Conservation (phyloP, 2,329 filamentous ascomycete species). For the Aspergillus thermomutatus region DNA sequence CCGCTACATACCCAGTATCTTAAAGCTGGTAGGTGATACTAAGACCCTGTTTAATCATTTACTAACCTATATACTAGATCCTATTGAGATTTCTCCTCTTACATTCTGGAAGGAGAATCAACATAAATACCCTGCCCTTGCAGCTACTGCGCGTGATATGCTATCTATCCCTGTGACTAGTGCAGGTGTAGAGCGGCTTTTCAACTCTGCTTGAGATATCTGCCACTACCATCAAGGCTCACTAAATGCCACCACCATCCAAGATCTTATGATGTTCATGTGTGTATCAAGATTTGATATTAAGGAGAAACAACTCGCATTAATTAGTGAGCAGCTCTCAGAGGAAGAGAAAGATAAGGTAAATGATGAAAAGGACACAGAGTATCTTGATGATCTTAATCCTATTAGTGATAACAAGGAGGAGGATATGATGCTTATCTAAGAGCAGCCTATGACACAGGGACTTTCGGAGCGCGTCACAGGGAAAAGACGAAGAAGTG, state of each 20-base stretch:
- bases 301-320: neutral
- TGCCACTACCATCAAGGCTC: too few relatives aligned
- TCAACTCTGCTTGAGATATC: constrained; percentile 3
- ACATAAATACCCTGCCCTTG: neutral
- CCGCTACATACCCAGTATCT: too few relatives aligned
- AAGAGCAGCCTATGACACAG: too few relatives aligned
- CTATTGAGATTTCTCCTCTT: neutral
- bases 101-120: neutral
- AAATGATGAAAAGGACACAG: too few relatives aligned
- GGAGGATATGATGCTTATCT: too few relatives aligned
- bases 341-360: too few relatives aligned
- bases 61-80: neutral
- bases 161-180: neutral
- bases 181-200: constrained; percentile 2
- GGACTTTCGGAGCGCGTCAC: too few relatives aligned
- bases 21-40: neutral
- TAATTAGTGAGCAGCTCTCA: neutral
- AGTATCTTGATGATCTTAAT: too few relatives aligned
- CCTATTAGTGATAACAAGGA: too few relatives aligned
- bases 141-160: too few relatives aligned
- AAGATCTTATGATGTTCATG: constrained; percentile 3
- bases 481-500: too few relatives aligned
- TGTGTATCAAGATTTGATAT: constrained; percentile 2
- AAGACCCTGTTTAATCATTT: too few relatives aligned
- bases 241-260: constrained; percentile 1